These are phyloP conservation scores for Aegilops umbellulata DNA, from an alignment of 176 grass and related monocot species.

Conservation along the genomic window DNA sequence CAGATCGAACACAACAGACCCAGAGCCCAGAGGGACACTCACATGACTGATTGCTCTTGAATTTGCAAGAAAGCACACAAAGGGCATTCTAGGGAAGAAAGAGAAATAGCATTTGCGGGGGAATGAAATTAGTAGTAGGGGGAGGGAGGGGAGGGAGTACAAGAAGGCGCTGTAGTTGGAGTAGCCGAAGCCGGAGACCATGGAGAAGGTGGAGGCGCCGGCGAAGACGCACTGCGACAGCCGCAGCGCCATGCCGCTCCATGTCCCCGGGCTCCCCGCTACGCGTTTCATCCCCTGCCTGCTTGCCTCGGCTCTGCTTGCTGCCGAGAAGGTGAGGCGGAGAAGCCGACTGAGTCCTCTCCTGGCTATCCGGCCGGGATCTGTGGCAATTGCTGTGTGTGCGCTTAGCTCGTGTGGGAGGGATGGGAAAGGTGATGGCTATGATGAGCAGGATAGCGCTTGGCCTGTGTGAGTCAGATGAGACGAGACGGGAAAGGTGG, in stretches of 20 bases:
- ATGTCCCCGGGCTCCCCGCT: slow-evolving; percentile 71
- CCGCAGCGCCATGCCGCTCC: slow-evolving; percentile 59
- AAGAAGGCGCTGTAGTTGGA: slow-evolving; percentile 65
- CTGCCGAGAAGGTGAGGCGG: neutral
- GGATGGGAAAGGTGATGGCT: too few species aligned
- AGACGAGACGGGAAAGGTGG: too few species aligned
- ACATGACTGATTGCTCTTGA: neutral
- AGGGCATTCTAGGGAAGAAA: too few species aligned
- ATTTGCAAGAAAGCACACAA: neutral
- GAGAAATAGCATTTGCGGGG: neutral
- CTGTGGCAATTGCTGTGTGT: too few species aligned
- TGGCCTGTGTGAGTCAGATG: too few species aligned
- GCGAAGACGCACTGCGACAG: slow-evolving; percentile 58
- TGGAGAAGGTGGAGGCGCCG: slow-evolving; percentile 36
- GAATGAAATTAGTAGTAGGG: neutral
- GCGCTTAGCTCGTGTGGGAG: too few species aligned
- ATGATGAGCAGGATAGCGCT: too few species aligned
- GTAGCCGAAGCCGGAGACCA: slow-evolving; percentile 52
- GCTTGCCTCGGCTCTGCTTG: neutral
- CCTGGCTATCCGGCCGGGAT: too few species aligned
- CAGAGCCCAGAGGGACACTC: too few species aligned
- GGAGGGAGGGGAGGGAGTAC: slow-evolving; percentile 7
- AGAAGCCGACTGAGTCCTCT: neutral
- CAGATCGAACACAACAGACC: neutral
- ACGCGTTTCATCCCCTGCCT: neutral